Evolutionary conservation across 2,329 filamentous ascomycete species (phyloP).

Genomic region (Ophiostoma himal-ulmi): DNA sequence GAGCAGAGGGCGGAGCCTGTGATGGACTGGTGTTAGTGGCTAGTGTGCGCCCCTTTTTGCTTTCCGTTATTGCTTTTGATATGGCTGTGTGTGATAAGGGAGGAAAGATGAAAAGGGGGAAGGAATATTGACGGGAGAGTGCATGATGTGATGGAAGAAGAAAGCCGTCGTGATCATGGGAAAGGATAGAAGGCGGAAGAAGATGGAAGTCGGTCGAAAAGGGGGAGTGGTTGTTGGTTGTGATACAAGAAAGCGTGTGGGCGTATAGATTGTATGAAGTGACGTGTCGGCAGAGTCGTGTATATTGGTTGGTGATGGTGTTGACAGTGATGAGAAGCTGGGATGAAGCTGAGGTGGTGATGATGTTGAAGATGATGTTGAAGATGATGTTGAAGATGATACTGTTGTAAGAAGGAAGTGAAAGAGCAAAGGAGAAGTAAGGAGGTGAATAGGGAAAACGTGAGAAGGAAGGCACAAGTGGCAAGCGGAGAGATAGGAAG

Average conservation of each 20-base stretch:
- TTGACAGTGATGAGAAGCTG: background rate
- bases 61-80: background rate
- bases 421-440: too few species aligned
- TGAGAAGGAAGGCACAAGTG: background rate
- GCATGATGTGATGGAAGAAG: background rate
- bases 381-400: too few species aligned
- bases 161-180: background rate
- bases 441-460: background rate
- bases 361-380: background rate
- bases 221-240: background rate
- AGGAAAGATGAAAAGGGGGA: background rate
- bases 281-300: background rate
- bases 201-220: background rate
- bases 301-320: background rate
- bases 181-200: background rate
- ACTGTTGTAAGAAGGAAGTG: background rate
- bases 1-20: background rate
- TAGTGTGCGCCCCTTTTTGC: background rate
- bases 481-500: background rate
- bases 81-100: slow-evolving; percentile 4
- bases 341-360: background rate
- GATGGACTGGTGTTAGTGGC: background rate
- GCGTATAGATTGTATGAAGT: background rate
- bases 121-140: background rate
- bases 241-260: background rate